Conservation (phyloP, 192 early-diverging fungal genomes). For the Spizellomyces punctatus region DNA sequence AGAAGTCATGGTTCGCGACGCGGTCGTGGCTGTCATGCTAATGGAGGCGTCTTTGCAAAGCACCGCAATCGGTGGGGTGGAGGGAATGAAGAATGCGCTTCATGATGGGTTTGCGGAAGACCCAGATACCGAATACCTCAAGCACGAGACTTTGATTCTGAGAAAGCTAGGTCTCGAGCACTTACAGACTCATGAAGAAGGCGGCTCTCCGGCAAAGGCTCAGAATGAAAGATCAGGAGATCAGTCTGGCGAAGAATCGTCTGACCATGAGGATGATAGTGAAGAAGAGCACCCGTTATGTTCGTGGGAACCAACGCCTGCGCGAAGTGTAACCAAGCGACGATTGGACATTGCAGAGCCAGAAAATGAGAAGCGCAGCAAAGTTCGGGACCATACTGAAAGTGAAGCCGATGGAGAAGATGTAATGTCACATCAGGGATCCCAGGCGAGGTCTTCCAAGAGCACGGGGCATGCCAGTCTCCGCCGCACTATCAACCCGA, state of each 20-base stretch:
- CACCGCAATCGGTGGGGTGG: conserved; percentile 43
- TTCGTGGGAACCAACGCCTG: conserved; percentile 31
- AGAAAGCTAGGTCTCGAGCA: conserved; percentile 49
- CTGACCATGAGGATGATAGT: conserved; percentile 11
- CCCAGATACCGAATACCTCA: conserved; percentile 48
- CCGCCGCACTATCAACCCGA: no score
- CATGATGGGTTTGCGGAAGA: conserved; percentile 65
- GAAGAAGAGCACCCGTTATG: conserved; percentile 12
- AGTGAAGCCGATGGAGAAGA: no score
- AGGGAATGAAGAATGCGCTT: conserved; percentile 52
- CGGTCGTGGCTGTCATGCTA: conserved; percentile 56
- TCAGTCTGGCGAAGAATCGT: conserved; percentile 4
- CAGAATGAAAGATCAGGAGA: conserved; percentile 16
- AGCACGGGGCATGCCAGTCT: background rate
- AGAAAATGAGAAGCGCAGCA: background rate
- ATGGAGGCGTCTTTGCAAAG: conserved; percentile 64
- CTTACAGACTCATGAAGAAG: conserved; percentile 18
- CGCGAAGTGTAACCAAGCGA: background rate
- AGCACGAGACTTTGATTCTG: conserved; percentile 45
- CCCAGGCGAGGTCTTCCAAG: background rate
- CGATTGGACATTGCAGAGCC: background rate
- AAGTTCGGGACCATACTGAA: background rate
- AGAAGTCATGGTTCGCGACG: conserved; percentile 60
- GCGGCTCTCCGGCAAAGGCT: background rate
- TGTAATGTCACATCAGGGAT: no score